Base-by-base conservation (phyloP, 192 early-diverging fungal species). In the Coemansia asiatica region DNA sequence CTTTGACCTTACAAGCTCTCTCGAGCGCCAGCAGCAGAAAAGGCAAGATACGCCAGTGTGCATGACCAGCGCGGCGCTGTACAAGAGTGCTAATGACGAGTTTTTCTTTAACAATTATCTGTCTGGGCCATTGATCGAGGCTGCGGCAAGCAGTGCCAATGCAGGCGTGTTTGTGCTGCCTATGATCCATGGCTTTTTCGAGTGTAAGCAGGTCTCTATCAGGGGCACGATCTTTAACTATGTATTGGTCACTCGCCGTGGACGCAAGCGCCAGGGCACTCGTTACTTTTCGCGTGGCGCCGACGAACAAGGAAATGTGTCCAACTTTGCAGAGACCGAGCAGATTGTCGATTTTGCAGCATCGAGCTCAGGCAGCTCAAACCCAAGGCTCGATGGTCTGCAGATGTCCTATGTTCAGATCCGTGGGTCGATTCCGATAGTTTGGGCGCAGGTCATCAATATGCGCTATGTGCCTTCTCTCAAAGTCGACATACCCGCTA, bases 271-370 rank as follows among this genome's bases (percentile, higher is more conserved):
- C 31, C 86, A 85, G 56, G 95, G 97, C 61, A 92, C 94, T 3
- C 90, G 97, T 21, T 99, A 90, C 74, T 91, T 97, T 71, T 90
- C 91, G 31, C 90, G 97, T 54, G 96, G 97, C 62, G 87, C 96
- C 26, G 96, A 99, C 72, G 86, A 85, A 47, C 62, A 91, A 3
- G 97, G 96, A 27, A 89, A 96, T 68, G 96, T 97, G 31, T 92
- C 97, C 38, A 99, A 99, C 77, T 97, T 87, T 76, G 93, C 94
- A 9, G 97, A 99, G 81, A 98, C 95, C 3, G 96, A 99, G 71
- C 95, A 97, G 83, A 81, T 98, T 53, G 85, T 94, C 6, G 75
- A 89, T 57, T 85, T 85, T 55, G 87, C 87, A 26, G 76, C 80
- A 12, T 56, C 53, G 18, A 71, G 49, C 44, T 54, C 76, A 15